Conservation (phyloP, 768 basidiomycete species). For the Tulasnella sp. region DNA sequence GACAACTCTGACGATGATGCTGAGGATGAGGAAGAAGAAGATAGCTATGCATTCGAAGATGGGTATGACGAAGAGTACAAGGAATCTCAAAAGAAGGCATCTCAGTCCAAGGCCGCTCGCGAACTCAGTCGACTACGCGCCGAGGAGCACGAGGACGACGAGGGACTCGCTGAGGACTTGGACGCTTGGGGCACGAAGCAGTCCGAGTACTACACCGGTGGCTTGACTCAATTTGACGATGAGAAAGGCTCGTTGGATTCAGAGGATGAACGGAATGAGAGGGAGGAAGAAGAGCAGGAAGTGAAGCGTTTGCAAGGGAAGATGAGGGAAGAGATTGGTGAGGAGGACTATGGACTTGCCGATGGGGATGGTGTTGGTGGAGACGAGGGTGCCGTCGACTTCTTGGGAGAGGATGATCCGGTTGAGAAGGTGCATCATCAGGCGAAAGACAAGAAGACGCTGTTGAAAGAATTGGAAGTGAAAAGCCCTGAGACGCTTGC, state of each 20-base stretch:
- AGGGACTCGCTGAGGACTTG: constrained; percentile 25
- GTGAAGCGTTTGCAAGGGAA: constrained; percentile 69
- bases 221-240: constrained; percentile 27
- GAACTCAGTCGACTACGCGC: constrained; percentile 24
- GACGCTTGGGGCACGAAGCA: constrained; percentile 70
- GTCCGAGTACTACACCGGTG: constrained; percentile 62
- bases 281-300: constrained; percentile 82
- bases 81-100: constrained; percentile 17
- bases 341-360: constrained; percentile 71
- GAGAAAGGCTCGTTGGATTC: constrained; percentile 58
- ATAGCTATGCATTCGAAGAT: constrained; percentile 23
- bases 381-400: constrained; percentile 27
- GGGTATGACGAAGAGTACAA: constrained; percentile 23
- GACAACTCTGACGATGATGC: constrained; percentile 25
- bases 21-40: constrained; percentile 30
- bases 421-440: constrained; percentile 29
- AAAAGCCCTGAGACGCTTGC: constrained; percentile 69
- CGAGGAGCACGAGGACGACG: constrained; percentile 45
- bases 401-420: constrained; percentile 15
- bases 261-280: constrained; percentile 72
- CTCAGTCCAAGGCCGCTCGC: constrained; percentile 10
- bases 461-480: constrained; percentile 60
- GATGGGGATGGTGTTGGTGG: constrained; percentile 33
- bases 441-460: constrained; percentile 41
- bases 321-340: constrained; percentile 53